Evolutionary conservation across 495 filamentous ascomycete species (phyloP).

Genomic region (Durotheca rogersii): DNA sequence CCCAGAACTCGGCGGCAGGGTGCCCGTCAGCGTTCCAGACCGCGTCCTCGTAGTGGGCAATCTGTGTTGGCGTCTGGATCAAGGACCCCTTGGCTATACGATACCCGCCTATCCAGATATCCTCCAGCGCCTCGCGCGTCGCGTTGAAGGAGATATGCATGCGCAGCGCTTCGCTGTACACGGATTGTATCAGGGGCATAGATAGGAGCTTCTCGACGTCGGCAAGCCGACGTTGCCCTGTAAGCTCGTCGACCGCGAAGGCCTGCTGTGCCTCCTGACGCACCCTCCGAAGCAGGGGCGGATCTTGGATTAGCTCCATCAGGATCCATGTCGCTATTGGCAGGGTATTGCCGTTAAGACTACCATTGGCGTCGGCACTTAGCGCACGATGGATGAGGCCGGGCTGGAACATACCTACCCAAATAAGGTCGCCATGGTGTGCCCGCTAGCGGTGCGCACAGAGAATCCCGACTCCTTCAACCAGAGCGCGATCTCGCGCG

Average conservation of each 20-base stretch:
- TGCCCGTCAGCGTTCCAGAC: constrained; percentile 33
- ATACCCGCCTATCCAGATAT: constrained; percentile 23
- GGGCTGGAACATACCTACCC: constrained; percentile 1
- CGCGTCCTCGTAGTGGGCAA: constrained; percentile 19
- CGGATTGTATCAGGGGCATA: constrained; percentile 37
- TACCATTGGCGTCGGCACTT: background rate
- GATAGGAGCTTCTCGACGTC: constrained; percentile 31
- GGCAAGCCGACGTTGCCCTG: constrained; percentile 2
- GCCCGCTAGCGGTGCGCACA: constrained; percentile 4
- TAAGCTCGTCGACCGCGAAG: constrained; percentile 5
- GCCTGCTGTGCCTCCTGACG: constrained; percentile 21
- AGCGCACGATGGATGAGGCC: background rate
- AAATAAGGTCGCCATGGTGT: constrained; percentile 6
- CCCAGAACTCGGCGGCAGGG: constrained; percentile 38
- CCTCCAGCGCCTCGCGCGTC: constrained; percentile 21
- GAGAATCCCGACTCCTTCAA: constrained; percentile 22
- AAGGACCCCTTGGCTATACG: constrained; percentile 24
- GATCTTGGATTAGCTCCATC: constrained; percentile 32
- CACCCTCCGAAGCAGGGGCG: constrained; percentile 22
- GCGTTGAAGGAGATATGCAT: constrained; percentile 36
- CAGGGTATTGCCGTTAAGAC: constrained; percentile 38
- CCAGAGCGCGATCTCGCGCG: constrained; percentile 24
- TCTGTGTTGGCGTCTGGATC: constrained; percentile 26
- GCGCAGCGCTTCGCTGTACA: constrained; percentile 40
- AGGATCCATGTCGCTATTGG: constrained; percentile 33